These are phyloP conservation scores for Tirmania nivea DNA, from an alignment of 495 filamentous ascomycete species.

Conservation along the genomic window DNA sequence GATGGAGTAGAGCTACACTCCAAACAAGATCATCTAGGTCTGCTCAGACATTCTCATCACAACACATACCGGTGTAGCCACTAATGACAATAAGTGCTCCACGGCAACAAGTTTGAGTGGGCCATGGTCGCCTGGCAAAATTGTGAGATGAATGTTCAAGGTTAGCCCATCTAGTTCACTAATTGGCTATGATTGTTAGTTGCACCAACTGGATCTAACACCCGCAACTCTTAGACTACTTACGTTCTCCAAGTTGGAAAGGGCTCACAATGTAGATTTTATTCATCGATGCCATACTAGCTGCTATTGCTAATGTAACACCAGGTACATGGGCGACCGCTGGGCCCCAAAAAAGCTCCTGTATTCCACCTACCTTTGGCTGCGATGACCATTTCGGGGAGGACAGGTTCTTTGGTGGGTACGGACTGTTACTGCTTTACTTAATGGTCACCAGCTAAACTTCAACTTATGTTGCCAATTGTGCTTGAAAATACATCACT, in stretches of 20 bases:
- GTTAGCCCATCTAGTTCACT: too few species aligned
- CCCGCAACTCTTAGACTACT: constrained; percentile 32
- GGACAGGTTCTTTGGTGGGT: constrained; percentile 24
- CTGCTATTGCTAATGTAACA: background rate
- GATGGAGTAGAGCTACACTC: constrained; percentile 12
- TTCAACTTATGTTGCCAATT: too few species aligned
- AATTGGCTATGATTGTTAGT: constrained; percentile 8
- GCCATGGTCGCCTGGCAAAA: constrained; percentile 39
- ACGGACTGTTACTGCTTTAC: background rate
- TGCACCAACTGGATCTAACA: constrained; percentile 25
- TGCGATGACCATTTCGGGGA: constrained; percentile 32
- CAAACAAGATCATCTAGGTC: constrained; percentile 24
- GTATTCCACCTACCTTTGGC: constrained; percentile 42
- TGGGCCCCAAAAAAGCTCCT: constrained; percentile 38
- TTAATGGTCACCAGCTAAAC: too few species aligned
- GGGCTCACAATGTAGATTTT: constrained; percentile 4
- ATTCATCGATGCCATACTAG: background rate
- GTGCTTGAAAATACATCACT: background rate
- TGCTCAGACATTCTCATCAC: too few species aligned
- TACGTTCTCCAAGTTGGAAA: constrained; percentile 26
- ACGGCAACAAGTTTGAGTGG: constrained; percentile 24
- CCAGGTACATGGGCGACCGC: constrained; percentile 45
- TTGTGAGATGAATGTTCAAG: too few species aligned
- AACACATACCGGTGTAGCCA: too few species aligned
- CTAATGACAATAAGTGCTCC: constrained; percentile 40